Base-by-base conservation (phyloP, 2,329 filamentous ascomycete genomes). In the Colletotrichum noveboracense region DNA sequence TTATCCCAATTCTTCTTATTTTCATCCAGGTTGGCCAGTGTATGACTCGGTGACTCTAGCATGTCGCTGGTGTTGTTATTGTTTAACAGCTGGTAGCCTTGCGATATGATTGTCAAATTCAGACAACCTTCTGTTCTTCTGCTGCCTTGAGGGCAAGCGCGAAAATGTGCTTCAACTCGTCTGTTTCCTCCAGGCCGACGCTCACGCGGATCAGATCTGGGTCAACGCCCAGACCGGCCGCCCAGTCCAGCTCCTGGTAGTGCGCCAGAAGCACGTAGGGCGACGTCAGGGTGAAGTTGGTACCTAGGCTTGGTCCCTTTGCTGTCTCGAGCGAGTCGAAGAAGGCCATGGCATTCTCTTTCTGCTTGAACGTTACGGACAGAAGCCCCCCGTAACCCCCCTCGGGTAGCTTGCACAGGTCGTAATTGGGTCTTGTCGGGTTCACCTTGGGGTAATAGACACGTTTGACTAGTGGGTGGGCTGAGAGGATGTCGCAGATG, bases 211-310 rank as follows among this genome's bases (percentile, higher is more conserved):
- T 90, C 71, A 99, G 85, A 82, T 95, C 91, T 2, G 92, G 91
- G 70, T 97, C 94, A 5, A 98, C 95, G 0, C 96, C 95, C 83
- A 94, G 96, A 75, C 93, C 88, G 30, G 90, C 92, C 58, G 94
- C 95, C 97, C 97, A 99, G n/a, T 96, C 93, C 56, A 98, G 84
- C 87, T 99, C 97, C 61, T 91, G 89, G 81, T 97, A 99, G 84
- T 99, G 97, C 6, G 97, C 97, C 36, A 99, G 85, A 38, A 99
- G 87, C 26, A 97, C 95, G 83, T 98, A 99, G 1, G 97, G 97
- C 65, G 94, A 98, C 73, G 94, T 94, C 48, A 99, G 88, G 0
- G 97, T 98, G 83, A 99, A 99, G 84, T 99, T 99, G 1, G 97
- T 98, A 3, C 97, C 97, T 66, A 99, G 87, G 84, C 96, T 98